Base-by-base conservation (phyloP, 192 early-diverging fungal species). In the Coemansia sp. region DNA sequence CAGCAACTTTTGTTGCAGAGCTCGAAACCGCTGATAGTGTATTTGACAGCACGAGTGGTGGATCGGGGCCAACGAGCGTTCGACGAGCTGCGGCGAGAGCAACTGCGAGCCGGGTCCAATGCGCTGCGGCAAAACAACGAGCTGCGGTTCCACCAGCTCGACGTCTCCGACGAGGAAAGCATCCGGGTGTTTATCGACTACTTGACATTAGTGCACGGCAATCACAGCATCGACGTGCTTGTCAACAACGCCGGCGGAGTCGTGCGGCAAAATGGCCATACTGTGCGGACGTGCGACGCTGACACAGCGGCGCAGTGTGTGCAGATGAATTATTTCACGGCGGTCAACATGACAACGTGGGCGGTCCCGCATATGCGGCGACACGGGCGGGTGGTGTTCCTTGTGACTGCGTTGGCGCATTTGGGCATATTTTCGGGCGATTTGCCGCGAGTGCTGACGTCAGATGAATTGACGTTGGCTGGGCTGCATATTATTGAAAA, bases 401-500 rank as follows among this genome's bases (percentile, higher is more conserved):
- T 80, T 65, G 77, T 68, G 14, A 71, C 77, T 31, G 77, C 77
- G 17, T 50, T 80, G 64, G 77, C 71, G 11, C 77, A 80, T 42
- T 52, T 80, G 68, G 77, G 77, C 19, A 80, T 80, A 7, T 80
- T 80, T 40, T 80, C 71, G 37, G 77, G 77, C 54, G 77, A 80
- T 21, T 50, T 80, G 40, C 68, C 77, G 2, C 69, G 69, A 2
- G 77, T 80, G 14, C 65, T 80, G 54, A 69, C 65, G 3, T 74
- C 71, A 5, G 71, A 74, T 12, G 71, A 71, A 12, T 60, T 80
- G 26, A 69, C 42, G 3, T 49, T 71, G n/a, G 50, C 50, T 17
- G 71, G 77, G 20, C 42, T 80, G 20, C 51, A 80, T 51, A 80
- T 80, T 15, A 68, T 80, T 10, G 77, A 80, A 22, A 80, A 80